Evolutionary conservation across 148 eudicot species (phyloP).

Genomic region (Rhododendron ovatum): DNA sequence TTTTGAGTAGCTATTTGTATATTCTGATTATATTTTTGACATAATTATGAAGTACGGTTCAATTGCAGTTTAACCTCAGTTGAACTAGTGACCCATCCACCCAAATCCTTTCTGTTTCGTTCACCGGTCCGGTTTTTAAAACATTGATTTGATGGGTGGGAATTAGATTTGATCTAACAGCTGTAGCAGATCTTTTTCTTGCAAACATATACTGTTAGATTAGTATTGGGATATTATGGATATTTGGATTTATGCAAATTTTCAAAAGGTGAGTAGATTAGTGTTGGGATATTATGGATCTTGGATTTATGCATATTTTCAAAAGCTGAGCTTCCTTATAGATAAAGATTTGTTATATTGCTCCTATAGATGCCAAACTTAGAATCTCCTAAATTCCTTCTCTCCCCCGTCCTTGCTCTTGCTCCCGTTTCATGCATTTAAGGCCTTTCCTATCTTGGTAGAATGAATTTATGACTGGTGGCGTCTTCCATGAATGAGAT

Average conservation of each 20-base stretch:
- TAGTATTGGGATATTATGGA: neutral
- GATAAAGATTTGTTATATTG: neutral
- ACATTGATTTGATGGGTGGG: neutral
- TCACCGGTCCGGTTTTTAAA: no score
- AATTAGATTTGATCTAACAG: neutral
- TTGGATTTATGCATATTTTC: no score
- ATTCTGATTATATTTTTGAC: no score
- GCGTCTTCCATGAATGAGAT: neutral
- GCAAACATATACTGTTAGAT: no score
- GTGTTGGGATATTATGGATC: no score
- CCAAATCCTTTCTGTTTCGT: no score
- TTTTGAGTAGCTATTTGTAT: no score
- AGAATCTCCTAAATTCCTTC: neutral
- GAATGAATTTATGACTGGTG: neutral
- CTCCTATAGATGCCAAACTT: neutral
- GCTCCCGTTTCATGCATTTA: neutral
- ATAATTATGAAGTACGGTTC: no score
- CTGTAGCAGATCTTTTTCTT: neutral
- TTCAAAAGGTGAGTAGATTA: neutral
- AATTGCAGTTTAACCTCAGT: no score
- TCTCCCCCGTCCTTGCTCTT: neutral
- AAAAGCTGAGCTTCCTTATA: neutral
- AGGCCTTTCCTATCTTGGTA: neutral
- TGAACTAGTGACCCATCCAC: no score
- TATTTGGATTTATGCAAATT: neutral